Percentiles rank a stretch among this genome's conserved stretches.
Conservation (phyloP, 345 rosid genomes). For the Aurinia saxatilis region DNA sequence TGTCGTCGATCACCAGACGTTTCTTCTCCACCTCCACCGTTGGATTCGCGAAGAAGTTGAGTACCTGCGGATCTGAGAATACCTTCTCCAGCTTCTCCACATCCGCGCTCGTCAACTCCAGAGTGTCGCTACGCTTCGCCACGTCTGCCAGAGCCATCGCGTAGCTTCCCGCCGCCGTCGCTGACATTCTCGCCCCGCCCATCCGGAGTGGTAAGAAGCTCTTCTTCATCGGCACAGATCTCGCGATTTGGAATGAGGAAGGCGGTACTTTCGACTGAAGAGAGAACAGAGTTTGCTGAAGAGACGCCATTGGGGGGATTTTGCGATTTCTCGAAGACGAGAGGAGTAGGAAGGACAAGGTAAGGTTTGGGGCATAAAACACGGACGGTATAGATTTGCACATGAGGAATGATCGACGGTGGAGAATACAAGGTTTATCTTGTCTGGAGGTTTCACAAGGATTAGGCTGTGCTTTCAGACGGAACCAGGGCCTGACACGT, state of each 20-base stretch:
- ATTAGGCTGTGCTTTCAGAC: too few relatives aligned
- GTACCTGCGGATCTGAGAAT: constrained; percentile 48
- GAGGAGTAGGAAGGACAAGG: constrained; percentile 14
- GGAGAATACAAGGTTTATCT: too few relatives aligned
- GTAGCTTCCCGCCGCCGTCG: constrained; percentile 60
- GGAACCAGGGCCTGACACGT: too few relatives aligned
- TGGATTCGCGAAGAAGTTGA: constrained; percentile 61
- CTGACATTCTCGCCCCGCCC: constrained; percentile 48
- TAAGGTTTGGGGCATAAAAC: constrained; percentile 12
- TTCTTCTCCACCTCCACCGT: constrained; percentile 44
- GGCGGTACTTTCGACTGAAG: constrained; percentile 50
- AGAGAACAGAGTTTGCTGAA: constrained; percentile 43
- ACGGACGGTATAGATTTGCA: neutral
- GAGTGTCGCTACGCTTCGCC: constrained; percentile 52
- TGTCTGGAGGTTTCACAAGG: too few relatives aligned
- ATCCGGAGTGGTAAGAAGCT: constrained; percentile 29
- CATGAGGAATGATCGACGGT: too few relatives aligned
- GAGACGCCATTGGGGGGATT: constrained; percentile 52
- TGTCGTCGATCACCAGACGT: constrained; percentile 49
- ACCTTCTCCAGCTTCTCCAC: constrained; percentile 61
- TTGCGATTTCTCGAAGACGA: constrained; percentile 27
- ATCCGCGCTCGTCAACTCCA: constrained; percentile 65
- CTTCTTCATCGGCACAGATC: constrained; percentile 33
- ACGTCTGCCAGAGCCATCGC: constrained; percentile 74
- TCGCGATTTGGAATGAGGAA: constrained; percentile 30